Evolutionary conservation across 257 asterid genomes (phyloP), one percentile per base, ranked within the genome.

Genomic region (Voacanga thouarsii): DNA sequence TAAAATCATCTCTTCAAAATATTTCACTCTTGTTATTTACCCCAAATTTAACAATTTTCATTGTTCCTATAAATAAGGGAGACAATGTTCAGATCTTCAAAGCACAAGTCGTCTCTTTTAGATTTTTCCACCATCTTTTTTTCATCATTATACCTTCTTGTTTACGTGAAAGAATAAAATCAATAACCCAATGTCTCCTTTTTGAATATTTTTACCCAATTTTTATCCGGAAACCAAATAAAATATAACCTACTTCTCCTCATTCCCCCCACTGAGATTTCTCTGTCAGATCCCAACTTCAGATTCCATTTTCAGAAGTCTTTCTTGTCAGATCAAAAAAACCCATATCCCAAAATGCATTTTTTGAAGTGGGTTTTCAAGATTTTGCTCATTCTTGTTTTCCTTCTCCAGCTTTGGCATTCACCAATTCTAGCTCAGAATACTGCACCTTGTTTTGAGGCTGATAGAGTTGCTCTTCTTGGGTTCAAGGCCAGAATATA

Each of bases 401-500:
- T 82, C 55, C 72, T 81, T 76, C 60, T 63, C 1, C 75, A 75
- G 61, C 74, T 60, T 74, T 73, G 76, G 47, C 74, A 82, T 56
- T 56, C 60, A 50, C 74, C 82, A 79, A 75, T 60, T 79, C 5
- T 37, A 12, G 63, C 79, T 14, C 66, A 74, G 44, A 10, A 63
- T 26, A 80, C 72, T 21, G 51, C 83, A 14, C 28, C 84, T 80
- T 95, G 98, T 57, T 84, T 91, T 33, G 75, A 69, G 16, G 72
- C 77, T 49, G 99, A 95, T 80, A 86, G 93, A 59, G 89, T 81
- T 47, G 97, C 99, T 33, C 97, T 95, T 70, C 82, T 91, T 55
- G 92, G 89, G 4, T 93, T 95, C 83, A 95, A 95, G 77, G 92
- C 91, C 77, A 33, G 79, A 41, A 88, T 95, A 75, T 51, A 66